A percentile compares a stretch with the other conserved stretches of the same genome.
Evolutionary conservation across 768 basidiomycete genomes (phyloP).

Genomic region (Pholiota molesta): DNA sequence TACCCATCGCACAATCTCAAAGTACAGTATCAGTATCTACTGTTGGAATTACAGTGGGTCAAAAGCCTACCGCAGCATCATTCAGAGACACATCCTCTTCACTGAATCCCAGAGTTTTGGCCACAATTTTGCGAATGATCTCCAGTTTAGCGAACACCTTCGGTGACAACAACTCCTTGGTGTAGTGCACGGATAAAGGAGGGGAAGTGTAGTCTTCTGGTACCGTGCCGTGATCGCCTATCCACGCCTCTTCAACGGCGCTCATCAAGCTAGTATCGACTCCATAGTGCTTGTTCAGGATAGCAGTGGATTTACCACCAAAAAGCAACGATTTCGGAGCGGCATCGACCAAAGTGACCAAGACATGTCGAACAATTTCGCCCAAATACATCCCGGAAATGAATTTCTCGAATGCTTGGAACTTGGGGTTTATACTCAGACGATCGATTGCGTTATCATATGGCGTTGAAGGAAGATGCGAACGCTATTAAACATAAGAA

Average conservation of each 20-base stretch:
- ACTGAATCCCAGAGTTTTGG: conserved; percentile 61
- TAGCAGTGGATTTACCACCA: conserved; percentile 69
- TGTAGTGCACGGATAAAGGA: conserved; percentile 36
- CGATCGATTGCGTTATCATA: conserved; percentile 94
- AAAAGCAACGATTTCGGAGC: conserved; percentile 76
- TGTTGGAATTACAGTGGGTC: neutral
- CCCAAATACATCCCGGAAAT: conserved; percentile 99
- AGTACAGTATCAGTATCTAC: conserved; percentile 11
- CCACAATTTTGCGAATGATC: conserved; percentile 61
- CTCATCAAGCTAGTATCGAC: conserved; percentile 94
- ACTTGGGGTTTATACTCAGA: conserved; percentile 89
- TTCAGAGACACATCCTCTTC: conserved; percentile 55
- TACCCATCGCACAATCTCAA: conserved; percentile 79
- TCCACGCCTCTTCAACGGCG: conserved; percentile 78
- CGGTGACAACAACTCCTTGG: conserved; percentile 32
- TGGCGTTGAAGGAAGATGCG: conserved; percentile 82
- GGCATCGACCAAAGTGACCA: conserved; percentile 82
- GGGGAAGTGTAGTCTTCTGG: conserved; percentile 36
- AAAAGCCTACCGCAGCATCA: conserved; percentile 54
- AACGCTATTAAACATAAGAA: conserved; percentile 50
- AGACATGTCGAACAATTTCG: conserved; percentile 85
- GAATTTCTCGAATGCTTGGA: conserved; percentile 97
- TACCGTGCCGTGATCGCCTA: conserved; percentile 35
- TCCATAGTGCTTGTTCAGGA: conserved; percentile 90
- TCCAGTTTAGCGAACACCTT: conserved; percentile 44